Base-by-base conservation (phyloP, 345 rosid species). In the Clarkia xantiana region DNA sequence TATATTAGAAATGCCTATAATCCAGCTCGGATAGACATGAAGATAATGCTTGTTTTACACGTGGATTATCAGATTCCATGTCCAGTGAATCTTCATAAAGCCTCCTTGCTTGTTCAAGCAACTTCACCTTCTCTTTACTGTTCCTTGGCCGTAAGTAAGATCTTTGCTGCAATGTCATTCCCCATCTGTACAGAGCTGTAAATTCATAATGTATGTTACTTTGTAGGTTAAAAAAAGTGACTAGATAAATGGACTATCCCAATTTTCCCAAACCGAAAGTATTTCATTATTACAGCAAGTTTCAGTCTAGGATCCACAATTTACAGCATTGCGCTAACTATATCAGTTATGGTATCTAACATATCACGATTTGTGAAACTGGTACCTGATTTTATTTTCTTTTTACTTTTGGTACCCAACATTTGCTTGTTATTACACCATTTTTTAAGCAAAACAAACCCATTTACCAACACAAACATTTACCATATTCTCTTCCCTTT, bases 111-210 rank as follows among this genome's bases (percentile, higher is more conserved):
- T 82, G 83, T 57, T 70, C 70, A 39, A 82, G 71, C 56, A 79
- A 61, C 60, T 79, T 78, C 62, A 72, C 51, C 68, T 72, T 82
- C 63, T 76, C 81, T 52, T 67, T 76, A 57, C 80, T 59, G 18
- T 57, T 71, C 29, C 55, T 10, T n/a, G 76, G 79, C 65, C 76
- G 61, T 52, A 82, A 52, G 22, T 70, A 79, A 20, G 86, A 82
- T 67, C 86, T 74, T 55, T 82, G 81, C 51, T 82, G 91, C 77
- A 82, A 62, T 14, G 54, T 68, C 55, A 67, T 56, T 34, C 79
- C 91, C 91, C 86, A 82, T 72, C 85, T 70, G 62, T 67, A 72
- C 18, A 82, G 51, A 58, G 91, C 89, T 76, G 80, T 69, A 63
- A 47, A 40, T 18, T 29, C 65, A 16, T 39, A 29, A 9, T 23